Base-by-base conservation (phyloP, 106 monocot species). In the Vanilla planifolia region DNA sequence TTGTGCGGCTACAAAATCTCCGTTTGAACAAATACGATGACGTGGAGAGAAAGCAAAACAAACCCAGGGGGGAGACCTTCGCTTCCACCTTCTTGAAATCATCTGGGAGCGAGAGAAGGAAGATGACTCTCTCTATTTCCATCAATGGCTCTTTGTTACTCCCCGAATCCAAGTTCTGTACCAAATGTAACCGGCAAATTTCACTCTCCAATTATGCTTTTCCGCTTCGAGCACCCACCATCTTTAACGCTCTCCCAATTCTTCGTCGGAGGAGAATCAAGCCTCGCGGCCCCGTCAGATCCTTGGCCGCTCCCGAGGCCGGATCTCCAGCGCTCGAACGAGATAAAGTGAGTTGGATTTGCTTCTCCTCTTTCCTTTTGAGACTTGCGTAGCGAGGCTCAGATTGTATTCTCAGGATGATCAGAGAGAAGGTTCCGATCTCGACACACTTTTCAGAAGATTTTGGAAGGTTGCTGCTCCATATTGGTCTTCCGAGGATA, bases 401-500 rank as follows among this genome's bases (percentile, higher is more conserved):
- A 23, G 25, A 8, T 36, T 42, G 4, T 22, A 27, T 36, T 6
- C 26, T 50, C 30, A 83, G 82, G 77, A 77, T 66, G 83, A 80
- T 21, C 43, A 59, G 60, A 80, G 86, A 67, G 81, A 52, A 6
- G 71, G 44, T 43, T 59, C 95, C 10, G 81, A 90, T 28, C 53
- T 90, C 44, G 36, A 62, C 16, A 90, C 90, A 26, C 81, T 90
- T 60, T 59, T 73, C 13, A 86, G 76, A 43, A 86, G 95, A 68
- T 87, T 96, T 59, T 96, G 80, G 83, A 90, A 96, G 65, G 86
- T 90, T 17, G 95, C 95, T 61, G 83, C 86, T 14, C 95, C 95
- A 29, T 96, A 96, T 66, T 96, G 95, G 90, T 90, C 76, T 19
- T 95, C 95, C 23, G 95, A 95, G 60, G 95, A 95, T 66, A 90